A percentile compares a stretch with the other conserved stretches of the same genome.
Evolutionary conservation across 208 protist species (phyloP).

Genomic region (Crithidia sp.): DNA sequence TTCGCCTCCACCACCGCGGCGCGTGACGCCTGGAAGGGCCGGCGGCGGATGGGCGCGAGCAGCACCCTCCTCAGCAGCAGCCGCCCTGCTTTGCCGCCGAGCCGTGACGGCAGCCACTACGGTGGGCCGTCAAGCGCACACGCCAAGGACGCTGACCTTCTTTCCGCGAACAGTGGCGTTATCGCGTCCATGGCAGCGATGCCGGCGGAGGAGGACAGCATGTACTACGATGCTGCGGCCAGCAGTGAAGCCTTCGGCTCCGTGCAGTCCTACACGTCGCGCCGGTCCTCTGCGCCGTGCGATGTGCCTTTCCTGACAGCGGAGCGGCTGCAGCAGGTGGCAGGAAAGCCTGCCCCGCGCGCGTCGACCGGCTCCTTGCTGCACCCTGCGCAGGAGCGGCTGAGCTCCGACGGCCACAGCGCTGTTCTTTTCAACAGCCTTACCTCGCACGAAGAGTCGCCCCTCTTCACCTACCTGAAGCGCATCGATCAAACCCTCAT

Average conservation of each 20-base stretch:
- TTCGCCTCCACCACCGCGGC: constrained; percentile 4
- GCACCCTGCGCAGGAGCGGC: not conserved
- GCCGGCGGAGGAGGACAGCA: not conserved
- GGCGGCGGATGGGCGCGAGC: constrained; percentile 14
- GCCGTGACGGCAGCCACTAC: constrained; percentile 22
- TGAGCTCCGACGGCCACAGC: not conserved
- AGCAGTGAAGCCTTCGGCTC: constrained; percentile 32
- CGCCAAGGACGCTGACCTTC: not conserved
- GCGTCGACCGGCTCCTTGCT: not conserved
- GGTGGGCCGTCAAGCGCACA: not conserved
- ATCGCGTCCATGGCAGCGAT: not conserved
- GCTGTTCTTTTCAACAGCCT: constrained; percentile 8
- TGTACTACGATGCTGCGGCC: not conserved
- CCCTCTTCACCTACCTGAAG: constrained; percentile 23
- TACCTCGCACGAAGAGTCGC: constrained; percentile 18
- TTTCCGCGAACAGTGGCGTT: not conserved
- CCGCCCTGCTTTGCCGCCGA: not conserved
- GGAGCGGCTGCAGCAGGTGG: constrained; percentile 12
- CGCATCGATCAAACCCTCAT: constrained; percentile 24
- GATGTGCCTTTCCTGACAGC: not conserved
- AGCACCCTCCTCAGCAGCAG: not conserved
- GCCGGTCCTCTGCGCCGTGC: constrained; percentile 7
- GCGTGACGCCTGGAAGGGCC: constrained; percentile 26
- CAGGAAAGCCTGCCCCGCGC: not conserved
- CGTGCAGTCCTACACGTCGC: constrained; percentile 14